Conservation (phyloP, 1,284 basidiomycete species). For the Schizophyllum commune region DNA sequence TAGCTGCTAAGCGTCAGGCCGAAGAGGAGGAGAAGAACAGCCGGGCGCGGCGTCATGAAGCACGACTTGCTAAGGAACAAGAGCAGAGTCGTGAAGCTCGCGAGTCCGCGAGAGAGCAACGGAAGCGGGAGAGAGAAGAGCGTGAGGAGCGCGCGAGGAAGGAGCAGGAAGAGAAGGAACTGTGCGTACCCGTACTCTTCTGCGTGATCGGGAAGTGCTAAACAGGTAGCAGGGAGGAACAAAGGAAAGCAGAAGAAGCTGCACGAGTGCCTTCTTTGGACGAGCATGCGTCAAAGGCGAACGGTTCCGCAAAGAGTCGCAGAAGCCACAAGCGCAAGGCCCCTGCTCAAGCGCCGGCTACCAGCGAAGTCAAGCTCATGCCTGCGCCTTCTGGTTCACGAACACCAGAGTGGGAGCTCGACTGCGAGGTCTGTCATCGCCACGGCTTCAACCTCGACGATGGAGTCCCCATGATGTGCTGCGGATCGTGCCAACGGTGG, state of each 20-base stretch:
- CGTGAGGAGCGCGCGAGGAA: constrained; percentile 21
- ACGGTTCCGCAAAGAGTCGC: not conserved
- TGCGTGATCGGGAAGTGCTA: not conserved
- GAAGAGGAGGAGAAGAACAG: constrained; percentile 61
- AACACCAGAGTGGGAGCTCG: constrained; percentile 64
- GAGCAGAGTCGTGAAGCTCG: constrained; percentile 34
- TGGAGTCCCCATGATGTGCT: constrained; percentile 68
- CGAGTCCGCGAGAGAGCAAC: constrained; percentile 47
- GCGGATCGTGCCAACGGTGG: constrained; percentile 75
- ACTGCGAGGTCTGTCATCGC: constrained; percentile 75
- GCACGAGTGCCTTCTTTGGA: not conserved
- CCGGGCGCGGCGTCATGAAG: constrained; percentile 55
- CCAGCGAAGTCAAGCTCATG: constrained; percentile 2
- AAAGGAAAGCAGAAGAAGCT: not conserved
- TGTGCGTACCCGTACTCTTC: not conserved
- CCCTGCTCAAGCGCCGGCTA: not conserved
- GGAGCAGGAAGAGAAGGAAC: constrained; percentile 18
- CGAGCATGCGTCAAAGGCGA: not conserved
- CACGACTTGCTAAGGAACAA: constrained; percentile 45
- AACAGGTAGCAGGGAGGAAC: not conserved
- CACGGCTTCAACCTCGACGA: constrained; percentile 70
- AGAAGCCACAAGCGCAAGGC: not conserved
- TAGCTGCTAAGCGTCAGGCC: constrained; percentile 42
- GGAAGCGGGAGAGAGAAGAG: constrained; percentile 44
- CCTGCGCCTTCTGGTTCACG: constrained; percentile 28